Conservation (phyloP, 148 eudicot genomes). For the Beta vulgaris region DNA sequence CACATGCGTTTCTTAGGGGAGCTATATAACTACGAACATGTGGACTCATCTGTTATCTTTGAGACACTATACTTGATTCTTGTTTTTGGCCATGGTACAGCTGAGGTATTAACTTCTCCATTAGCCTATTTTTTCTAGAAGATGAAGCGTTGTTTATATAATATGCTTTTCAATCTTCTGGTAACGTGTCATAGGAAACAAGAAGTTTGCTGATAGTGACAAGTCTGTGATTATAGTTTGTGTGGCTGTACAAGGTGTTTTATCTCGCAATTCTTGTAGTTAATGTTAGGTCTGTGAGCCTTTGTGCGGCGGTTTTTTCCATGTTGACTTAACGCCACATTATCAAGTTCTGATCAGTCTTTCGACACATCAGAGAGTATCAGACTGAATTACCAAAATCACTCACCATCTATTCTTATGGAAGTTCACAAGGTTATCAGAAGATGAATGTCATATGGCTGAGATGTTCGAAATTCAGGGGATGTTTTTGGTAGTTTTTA, state of each 20-base stretch:
- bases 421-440: not conserved
- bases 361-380: not conserved
- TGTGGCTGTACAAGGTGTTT: not conserved
- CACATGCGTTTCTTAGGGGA: constrained; percentile 98
- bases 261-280: not conserved
- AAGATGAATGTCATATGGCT: not conserved
- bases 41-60: constrained; percentile 90
- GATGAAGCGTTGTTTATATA: not conserved
- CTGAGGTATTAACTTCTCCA: constrained; percentile 57
- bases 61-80: constrained; percentile 90
- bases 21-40: constrained; percentile 90
- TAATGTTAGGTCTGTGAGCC: not conserved
- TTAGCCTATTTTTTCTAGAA: not conserved
- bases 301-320: too few relatives aligned
- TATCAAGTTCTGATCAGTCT: not conserved
- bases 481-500: not conserved
- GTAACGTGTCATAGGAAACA: not conserved
- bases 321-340: not conserved
- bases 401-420: not conserved
- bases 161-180: not conserved
- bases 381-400: not conserved
- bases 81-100: constrained; percentile 80
- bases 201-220: not conserved
- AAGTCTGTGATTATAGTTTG: not conserved
- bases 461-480: not conserved